Evolutionary conservation across 78 protist species (phyloP), one percentile per base, ranked within the genome.

Genomic region (Reticulomyxa filosa): DNA sequence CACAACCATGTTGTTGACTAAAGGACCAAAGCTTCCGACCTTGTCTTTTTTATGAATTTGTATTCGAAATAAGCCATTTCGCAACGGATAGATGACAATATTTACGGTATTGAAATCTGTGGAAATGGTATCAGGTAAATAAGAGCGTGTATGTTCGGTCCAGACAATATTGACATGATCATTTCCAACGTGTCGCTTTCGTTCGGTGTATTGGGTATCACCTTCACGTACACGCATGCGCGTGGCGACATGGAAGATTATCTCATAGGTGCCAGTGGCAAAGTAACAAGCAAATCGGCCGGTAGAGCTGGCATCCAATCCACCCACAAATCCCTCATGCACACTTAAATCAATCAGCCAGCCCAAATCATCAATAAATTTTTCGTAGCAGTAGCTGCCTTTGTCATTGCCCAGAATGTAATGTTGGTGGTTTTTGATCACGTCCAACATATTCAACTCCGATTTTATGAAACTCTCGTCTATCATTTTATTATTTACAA

Each of bases 161-260:
- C 69, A 75, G 2, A 76, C 26, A 25, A 76, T 72, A 27, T 76
- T 65, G 33, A 70, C 74, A 7, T 52, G 68, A 36, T 76, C 80
- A 35, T 76, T 76, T 4, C 80, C 80, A 32, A 76, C 68, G 22
- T 76, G 80, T 4, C 76, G 42, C 65, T 76, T 76, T 56, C 73
- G 70, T 42, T 72, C 75, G 63, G 63, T 76, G 20, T 74, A 70
- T 46, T 73, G 77, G 5, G 17, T 22, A 38, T 72, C 77, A 4
- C 33, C 46, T 11, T 11, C 62, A 36, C 50, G 37, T 22, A 37
- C 23, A 22, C 70, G 80, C 80, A 72, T 73, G 27, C 13, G 4
- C 26, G 80, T 65, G 3, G 76, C 80, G 22, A 74, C 82, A 26
- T 76, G 80, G 56, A 46, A 76, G 26, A 74, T 74, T 6, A 75